These are phyloP conservation scores for Epicoccum nigrum DNA, from an alignment of 2,329 filamentous ascomycete genomes.

Conservation along the genomic window DNA sequence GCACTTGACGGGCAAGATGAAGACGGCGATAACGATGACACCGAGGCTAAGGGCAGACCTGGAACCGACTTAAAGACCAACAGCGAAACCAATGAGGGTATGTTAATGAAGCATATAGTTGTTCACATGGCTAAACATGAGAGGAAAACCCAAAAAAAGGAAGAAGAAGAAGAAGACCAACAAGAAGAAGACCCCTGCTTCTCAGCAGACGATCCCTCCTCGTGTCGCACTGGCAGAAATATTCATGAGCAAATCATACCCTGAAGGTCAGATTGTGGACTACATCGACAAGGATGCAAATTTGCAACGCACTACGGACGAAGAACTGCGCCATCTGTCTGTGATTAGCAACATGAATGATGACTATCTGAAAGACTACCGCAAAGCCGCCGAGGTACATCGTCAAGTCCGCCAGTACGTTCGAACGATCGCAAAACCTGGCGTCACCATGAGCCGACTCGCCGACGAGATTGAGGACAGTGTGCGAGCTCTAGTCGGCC, in stretches of 20 bases:
- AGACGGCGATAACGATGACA: slow-evolving; percentile 57
- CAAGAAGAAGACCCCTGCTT: slow-evolving; percentile 65
- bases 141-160: slow-evolving; percentile 72
- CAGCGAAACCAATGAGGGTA: slow-evolving; percentile 28
- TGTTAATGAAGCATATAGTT: neutral
- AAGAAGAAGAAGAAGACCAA: slow-evolving; percentile 66
- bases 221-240: slow-evolving; percentile 72
- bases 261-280: slow-evolving; percentile 75
- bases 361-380: slow-evolving; percentile 78
- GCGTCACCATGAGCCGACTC: slow-evolving; percentile 76
- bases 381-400: slow-evolving; percentile 84
- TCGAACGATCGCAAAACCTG: slow-evolving; percentile 77
- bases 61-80: slow-evolving; percentile 27
- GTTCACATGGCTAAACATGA: neutral
- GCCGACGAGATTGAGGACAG: slow-evolving; percentile 83
- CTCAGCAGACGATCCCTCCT: slow-evolving; percentile 74
- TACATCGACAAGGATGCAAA: slow-evolving; percentile 72
- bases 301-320: slow-evolving; percentile 74
- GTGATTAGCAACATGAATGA: slow-evolving; percentile 71
- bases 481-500: slow-evolving; percentile 75
- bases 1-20: slow-evolving; percentile 53
- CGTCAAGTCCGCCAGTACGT: slow-evolving; percentile 83
- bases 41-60: slow-evolving; percentile 43
- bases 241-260: slow-evolving; percentile 72
- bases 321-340: slow-evolving; percentile 76